Conservation (phyloP, 2,329 filamentous ascomycete genomes). For the Coleophoma cylindrospora region DNA sequence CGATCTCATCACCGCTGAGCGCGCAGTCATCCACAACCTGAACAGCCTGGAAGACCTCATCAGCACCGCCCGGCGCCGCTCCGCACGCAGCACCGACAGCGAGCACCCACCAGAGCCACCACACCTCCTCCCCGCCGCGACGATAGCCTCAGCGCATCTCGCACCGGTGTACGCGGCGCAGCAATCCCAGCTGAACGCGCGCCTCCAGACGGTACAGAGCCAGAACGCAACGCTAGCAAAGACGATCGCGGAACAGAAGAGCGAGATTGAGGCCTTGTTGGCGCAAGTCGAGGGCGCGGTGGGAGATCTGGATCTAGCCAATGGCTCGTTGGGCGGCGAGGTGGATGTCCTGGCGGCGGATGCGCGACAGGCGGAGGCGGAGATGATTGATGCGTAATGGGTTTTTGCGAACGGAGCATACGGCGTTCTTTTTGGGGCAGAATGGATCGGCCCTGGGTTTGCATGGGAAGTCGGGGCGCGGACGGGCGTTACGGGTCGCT, state of each 20-base stretch:
- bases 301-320: slow-evolving; percentile 47
- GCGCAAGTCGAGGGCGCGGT: slow-evolving; percentile 44
- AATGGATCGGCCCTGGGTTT: too few relatives aligned
- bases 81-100: neutral
- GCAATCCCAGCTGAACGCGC: slow-evolving; percentile 50
- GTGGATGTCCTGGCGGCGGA: slow-evolving; percentile 10
- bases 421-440: too few relatives aligned
- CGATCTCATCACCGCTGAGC: slow-evolving; percentile 43
- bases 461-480: too few relatives aligned
- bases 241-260: slow-evolving; percentile 46
- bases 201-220: slow-evolving; percentile 49
- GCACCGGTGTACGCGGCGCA: slow-evolving; percentile 46
- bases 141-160: slow-evolving; percentile 50
- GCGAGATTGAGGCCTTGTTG: slow-evolving; percentile 48
- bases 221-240: slow-evolving; percentile 50
- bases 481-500: too few relatives aligned
- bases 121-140: slow-evolving; percentile 48
- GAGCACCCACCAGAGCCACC: slow-evolving; percentile 25
- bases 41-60: slow-evolving; percentile 56
- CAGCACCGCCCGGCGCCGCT: slow-evolving; percentile 39
- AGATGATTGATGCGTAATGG: neutral
- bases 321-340: slow-evolving; percentile 17
- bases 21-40: slow-evolving; percentile 49
- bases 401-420: too few relatives aligned
- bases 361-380: slow-evolving; percentile 13